Conservation (phyloP, 371 early-diverging fungal species). For the Apophysomyces variabilis region DNA sequence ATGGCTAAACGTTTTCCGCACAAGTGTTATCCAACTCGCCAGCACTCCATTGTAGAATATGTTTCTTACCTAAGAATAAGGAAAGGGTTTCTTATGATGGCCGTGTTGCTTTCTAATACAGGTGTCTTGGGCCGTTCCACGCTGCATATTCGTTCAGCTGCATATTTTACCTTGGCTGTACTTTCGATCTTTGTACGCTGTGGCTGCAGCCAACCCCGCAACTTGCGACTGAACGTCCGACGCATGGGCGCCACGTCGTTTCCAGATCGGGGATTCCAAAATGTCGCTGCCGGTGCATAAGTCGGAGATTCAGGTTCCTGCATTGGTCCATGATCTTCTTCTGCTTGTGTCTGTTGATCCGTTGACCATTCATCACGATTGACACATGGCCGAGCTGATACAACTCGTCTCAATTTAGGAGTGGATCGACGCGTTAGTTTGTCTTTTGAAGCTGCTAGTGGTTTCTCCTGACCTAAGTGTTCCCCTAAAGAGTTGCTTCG, state of each 20-base stretch:
- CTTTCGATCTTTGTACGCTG: conserved; percentile 33
- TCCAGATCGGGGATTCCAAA: conserved; percentile 51
- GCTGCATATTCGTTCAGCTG: conserved; percentile 24
- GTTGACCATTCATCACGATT: conserved; percentile 1
- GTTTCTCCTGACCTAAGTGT: neutral
- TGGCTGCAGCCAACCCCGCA: conserved; percentile 41
- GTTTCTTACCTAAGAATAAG: conserved; percentile 31
- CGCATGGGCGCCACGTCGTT: conserved; percentile 27
- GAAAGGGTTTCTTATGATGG: conserved; percentile 32
- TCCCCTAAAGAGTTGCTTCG: neutral
- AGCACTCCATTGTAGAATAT: neutral
- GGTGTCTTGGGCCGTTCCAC: conserved; percentile 35
- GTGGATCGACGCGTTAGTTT: neutral
- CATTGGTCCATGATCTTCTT: neutral
- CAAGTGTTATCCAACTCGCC: neutral
- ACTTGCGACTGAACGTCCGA: conserved; percentile 33
- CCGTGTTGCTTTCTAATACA: conserved; percentile 11
- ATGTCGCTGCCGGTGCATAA: conserved; percentile 19
- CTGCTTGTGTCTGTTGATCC: conserved; percentile 3
- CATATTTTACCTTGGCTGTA: conserved; percentile 31
- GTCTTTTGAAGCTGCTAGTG: neutral
- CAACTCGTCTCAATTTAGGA: conserved; percentile 20
- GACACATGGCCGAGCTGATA: conserved; percentile 17
- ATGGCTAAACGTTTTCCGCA: conserved; percentile 16
- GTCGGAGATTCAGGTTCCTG: neutral